phyloP scores from a whole-genome alignment of 768 basidiomycete genomes.

The Macrolepiota fuliginosa region DNA sequence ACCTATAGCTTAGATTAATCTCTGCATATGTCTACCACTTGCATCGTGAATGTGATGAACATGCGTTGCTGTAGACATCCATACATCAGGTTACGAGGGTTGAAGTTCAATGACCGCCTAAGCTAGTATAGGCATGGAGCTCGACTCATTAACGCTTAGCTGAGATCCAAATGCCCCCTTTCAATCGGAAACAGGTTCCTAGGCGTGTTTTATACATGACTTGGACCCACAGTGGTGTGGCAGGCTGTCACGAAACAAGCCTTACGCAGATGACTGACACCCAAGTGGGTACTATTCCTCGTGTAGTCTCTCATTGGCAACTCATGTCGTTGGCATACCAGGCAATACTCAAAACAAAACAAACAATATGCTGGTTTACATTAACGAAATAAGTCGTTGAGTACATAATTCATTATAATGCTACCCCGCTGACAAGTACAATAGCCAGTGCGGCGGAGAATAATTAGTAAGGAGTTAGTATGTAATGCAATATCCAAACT shows the following conservation, averaged over 20 bases:
- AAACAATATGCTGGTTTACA: too few relatives aligned
- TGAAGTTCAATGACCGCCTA: too few relatives aligned
- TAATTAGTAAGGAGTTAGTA: too few relatives aligned
- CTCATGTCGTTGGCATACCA: background rate
- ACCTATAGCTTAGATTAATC: slow-evolving; percentile 66
- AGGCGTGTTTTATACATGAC: background rate
- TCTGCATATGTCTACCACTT: background rate
- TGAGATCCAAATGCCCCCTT: too few relatives aligned
- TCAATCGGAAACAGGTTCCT: too few relatives aligned
- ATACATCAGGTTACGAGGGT: background rate
- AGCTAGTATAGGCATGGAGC: too few relatives aligned
- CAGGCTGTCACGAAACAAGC: background rate
- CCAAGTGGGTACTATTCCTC: background rate
- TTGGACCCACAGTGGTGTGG: background rate
- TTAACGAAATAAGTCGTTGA: too few relatives aligned
- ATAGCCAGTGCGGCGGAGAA: too few relatives aligned
- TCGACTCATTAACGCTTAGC: too few relatives aligned
- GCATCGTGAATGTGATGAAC: background rate
- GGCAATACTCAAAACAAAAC: background rate
- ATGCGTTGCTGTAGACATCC: background rate
- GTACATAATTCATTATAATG: too few relatives aligned
- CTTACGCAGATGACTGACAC: background rate
- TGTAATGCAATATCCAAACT: too few relatives aligned
- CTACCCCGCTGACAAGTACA: too few relatives aligned
- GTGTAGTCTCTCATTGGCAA: background rate